These are phyloP conservation scores for Ambrosiella beaveri DNA, from an alignment of 2,329 filamentous ascomycete genomes.

Conservation along the genomic window DNA sequence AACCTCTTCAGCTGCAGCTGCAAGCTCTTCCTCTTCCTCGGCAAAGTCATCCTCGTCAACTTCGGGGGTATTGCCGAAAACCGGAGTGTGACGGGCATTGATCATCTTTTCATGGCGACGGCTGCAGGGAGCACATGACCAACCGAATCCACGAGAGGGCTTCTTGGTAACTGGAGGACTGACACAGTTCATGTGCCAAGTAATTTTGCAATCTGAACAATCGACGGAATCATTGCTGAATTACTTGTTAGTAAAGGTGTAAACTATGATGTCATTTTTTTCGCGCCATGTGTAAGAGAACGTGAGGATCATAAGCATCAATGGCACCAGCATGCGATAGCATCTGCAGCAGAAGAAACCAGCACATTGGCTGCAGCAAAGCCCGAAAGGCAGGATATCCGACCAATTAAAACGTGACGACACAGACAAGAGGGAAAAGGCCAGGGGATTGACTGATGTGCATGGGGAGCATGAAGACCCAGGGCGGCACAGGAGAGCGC, in stretches of 20 bases:
- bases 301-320: neutral
- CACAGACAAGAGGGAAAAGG: neutral
- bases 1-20: slow-evolving; percentile 35
- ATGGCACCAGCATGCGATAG: neutral
- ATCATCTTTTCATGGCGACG: slow-evolving; percentile 86
- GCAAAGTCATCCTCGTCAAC: slow-evolving; percentile 50
- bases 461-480: neutral
- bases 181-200: slow-evolving; percentile 98
- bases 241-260: neutral
- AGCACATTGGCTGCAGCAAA: neutral
- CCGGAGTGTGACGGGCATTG: slow-evolving; percentile 72
- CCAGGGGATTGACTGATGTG: neutral
- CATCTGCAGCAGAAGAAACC: neutral
- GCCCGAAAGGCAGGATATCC: neutral
- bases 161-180: slow-evolving; percentile 85
- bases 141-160: slow-evolving; percentile 90
- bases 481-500: neutral
- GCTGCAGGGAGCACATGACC: slow-evolving; percentile 92
- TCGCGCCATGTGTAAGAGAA: neutral
- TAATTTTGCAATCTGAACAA: slow-evolving; percentile 85
- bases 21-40: slow-evolving; percentile 56
- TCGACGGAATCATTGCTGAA: slow-evolving; percentile 81
- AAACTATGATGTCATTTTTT: neutral
- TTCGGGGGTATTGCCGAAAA: slow-evolving; percentile 39
- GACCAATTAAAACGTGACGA: neutral